Evolutionary conservation across 2,329 filamentous ascomycete genomes (phyloP).

Genomic region (Hymenoscyphus fraxineus): DNA sequence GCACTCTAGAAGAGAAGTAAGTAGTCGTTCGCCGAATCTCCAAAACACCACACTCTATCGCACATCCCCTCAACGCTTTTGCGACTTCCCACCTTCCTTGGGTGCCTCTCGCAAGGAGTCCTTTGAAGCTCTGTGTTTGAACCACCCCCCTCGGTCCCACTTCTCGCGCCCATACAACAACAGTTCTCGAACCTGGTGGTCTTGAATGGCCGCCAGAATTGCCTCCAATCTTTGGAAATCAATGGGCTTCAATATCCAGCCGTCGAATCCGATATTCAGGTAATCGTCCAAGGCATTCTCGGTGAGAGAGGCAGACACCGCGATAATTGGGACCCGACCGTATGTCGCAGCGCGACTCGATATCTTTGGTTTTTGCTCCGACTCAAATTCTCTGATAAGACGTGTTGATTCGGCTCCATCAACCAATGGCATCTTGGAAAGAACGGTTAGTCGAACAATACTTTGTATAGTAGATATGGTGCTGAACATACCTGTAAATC

Average conservation of each 20-base stretch:
- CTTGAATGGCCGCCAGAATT: slow-evolving; percentile 19
- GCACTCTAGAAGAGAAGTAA: too few species aligned
- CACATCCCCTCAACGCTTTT: too few species aligned
- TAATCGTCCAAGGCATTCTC: slow-evolving; percentile 17
- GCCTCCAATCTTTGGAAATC: slow-evolving; percentile 21
- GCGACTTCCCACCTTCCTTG: too few species aligned
- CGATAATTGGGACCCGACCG: slow-evolving; percentile 23
- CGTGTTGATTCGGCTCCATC: slow-evolving; percentile 20
- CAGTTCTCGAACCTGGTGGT: slow-evolving; percentile 14
- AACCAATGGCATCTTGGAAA: slow-evolving; percentile 23
- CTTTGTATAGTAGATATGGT: background rate
- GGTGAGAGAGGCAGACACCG: slow-evolving; percentile 24
- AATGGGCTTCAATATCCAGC: slow-evolving; percentile 25
- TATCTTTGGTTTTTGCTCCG: slow-evolving; percentile 4
- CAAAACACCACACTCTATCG: too few species aligned
- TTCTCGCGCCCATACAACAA: slow-evolving; percentile 16
- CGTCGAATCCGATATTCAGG: slow-evolving; percentile 21
- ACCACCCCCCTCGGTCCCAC: slow-evolving; percentile 23
- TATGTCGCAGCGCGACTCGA: slow-evolving; percentile 6
- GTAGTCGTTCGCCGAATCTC: too few species aligned
- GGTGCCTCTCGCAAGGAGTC: too few species aligned
- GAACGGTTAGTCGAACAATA: background rate
- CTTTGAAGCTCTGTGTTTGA: slow-evolving; percentile 2
- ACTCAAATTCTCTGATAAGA: slow-evolving; percentile 21
- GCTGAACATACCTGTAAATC: slow-evolving; percentile 19